A percentile compares a stretch with the other conserved stretches of the same genome.
Evolutionary conservation across 148 eudicot species (phyloP).

Genomic region (Rheum nobile): DNA sequence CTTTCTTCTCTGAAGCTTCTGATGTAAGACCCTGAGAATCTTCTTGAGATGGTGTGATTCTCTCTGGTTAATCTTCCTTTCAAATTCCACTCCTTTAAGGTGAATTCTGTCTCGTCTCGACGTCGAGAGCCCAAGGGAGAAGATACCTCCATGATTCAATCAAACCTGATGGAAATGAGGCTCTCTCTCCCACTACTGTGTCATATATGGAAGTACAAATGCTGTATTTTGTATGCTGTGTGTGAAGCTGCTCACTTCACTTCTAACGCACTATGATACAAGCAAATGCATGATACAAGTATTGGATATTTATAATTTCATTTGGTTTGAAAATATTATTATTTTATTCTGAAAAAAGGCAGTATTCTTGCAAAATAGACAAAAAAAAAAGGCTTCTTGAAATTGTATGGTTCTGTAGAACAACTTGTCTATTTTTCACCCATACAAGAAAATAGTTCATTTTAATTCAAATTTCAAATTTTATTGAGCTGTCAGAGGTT

Average conservation of each 20-base stretch:
- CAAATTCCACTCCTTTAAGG: constrained; percentile 61
- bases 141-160: neutral
- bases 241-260: neutral
- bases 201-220: neutral
- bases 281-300: neutral
- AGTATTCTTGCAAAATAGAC: neutral
- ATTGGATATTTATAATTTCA: constrained; percentile 4
- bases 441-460: constrained; percentile 1
- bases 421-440: neutral
- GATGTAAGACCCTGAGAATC: constrained; percentile 65
- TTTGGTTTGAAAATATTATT: neutral
- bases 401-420: neutral
- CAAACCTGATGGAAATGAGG: neutral
- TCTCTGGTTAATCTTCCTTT: constrained; percentile 59
- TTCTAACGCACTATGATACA: neutral
- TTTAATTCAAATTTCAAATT: constrained; percentile 6
- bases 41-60: constrained; percentile 39
- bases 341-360: neutral
- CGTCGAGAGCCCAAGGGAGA: neutral
- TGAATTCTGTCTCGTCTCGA: constrained; percentile 30
- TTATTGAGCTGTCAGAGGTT: neutral
- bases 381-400: neutral
- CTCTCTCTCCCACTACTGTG: neutral
- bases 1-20: constrained; percentile 52
- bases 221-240: neutral